Conservation (phyloP, 148 eudicot species). For the Bassia scoparia region DNA sequence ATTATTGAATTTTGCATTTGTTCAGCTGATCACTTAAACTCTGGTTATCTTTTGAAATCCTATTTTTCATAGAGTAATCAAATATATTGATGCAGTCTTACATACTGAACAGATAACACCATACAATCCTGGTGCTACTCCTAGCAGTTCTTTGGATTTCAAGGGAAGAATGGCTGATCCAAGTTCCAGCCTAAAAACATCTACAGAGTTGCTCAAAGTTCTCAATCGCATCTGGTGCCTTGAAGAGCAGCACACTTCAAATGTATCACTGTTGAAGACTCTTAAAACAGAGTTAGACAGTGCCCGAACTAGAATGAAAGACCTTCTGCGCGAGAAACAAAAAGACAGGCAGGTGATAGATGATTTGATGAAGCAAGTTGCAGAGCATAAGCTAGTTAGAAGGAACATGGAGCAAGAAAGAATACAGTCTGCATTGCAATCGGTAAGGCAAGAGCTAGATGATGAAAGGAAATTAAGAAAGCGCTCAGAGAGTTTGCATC, state of each 20-base stretch:
- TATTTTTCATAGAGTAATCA: background rate
- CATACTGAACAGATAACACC: constrained; percentile 52
- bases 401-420: constrained; percentile 54
- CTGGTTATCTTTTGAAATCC: background rate
- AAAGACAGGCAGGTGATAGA: constrained; percentile 52
- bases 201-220: constrained; percentile 70
- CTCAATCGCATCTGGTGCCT: constrained; percentile 84
- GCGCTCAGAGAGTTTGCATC: constrained; percentile 61
- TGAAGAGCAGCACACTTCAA: constrained; percentile 73
- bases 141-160: constrained; percentile 49
- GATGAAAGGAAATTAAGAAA: constrained; percentile 63
- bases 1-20: background rate
- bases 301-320: constrained; percentile 44
- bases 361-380: constrained; percentile 45
- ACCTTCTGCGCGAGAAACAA: constrained; percentile 60
- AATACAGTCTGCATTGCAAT: constrained; percentile 44
- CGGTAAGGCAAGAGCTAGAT: constrained; percentile 58
- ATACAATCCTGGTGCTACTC: constrained; percentile 45
- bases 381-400: constrained; percentile 31
- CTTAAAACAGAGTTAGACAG: constrained; percentile 56
- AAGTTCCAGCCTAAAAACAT: constrained; percentile 57
- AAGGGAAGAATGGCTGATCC: constrained; percentile 48
- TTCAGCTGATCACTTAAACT: background rate
- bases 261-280: constrained; percentile 48
- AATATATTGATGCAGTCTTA: background rate